Base-by-base conservation (phyloP, 176 grass and related monocot species). In the Juncus effusus region DNA sequence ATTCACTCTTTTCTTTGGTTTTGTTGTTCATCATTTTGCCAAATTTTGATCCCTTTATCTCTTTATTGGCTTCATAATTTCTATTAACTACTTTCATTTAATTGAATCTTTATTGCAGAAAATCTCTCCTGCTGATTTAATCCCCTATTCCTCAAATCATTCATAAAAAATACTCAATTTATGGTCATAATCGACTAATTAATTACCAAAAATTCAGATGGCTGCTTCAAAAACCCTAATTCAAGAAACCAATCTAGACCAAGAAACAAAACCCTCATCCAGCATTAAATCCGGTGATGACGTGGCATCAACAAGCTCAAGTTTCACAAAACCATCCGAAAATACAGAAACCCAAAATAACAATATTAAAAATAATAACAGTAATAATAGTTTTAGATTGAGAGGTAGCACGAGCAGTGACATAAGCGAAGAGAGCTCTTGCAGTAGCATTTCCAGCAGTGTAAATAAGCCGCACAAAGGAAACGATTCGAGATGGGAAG, bases 401-500 rank as follows among this genome's bases (percentile, higher is more conserved):
- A 88, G 81, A 53, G 75, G 66, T 2, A 88, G 89, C 61, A 80
- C 69, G 10, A 62, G 85, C 58, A 93, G 84, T 61, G 67, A 93
- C 58, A 53, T 92, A 35, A 92, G 89, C 35, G 85, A 88, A 38
- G 89, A 85, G 74, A 93, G 89, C 64, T 79, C 82, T 0, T 93
- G 85, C 80, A 88, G 79, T 80, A 93, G 85, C 15, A 65, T 87
- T 14, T 51, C 66, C 15, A 81, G 74, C 59, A 81, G 83, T 61
- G 73, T 79, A 51, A 82, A 60, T 37, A 93, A 88, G 62, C 89
- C 84, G 47, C 89, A 93, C 73, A 93, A 93, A 70, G 72, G 84
- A 42, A 93, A 88, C 19, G 84, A 88, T 69, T 88, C 89, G 0
- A 80, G 59, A 45, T 93, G 84, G 89, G 89, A 88, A 80, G 81